These are phyloP conservation scores for Pseudogymnoascus verrucosus DNA, from an alignment of 2,329 filamentous ascomycete species.

Conservation along the genomic window DNA sequence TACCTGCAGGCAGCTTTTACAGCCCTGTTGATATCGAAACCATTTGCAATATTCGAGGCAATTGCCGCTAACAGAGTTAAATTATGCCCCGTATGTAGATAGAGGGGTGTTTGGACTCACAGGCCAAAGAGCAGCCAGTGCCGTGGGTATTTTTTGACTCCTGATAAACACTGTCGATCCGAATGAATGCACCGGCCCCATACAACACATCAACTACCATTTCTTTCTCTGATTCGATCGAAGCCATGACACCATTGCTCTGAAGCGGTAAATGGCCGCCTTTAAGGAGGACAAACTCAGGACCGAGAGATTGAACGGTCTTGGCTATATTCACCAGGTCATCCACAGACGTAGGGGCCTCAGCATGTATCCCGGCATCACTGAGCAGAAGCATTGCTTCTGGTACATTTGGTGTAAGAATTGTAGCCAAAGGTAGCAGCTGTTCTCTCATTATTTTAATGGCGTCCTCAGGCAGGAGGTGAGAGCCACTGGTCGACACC, in stretches of 20 bases:
- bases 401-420: slow-evolving; percentile 71
- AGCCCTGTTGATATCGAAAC: slow-evolving; percentile 46
- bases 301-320: slow-evolving; percentile 58
- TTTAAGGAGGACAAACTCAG: slow-evolving; percentile 77
- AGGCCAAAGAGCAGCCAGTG: slow-evolving; percentile 89
- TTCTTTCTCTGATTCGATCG: slow-evolving; percentile 48
- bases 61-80: slow-evolving; percentile 50
- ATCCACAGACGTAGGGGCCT: slow-evolving; percentile 46
- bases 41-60: slow-evolving; percentile 61
- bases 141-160: slow-evolving; percentile 79
- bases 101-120: slow-evolving; percentile 38
- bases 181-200: slow-evolving; percentile 48
- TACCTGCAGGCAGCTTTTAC: slow-evolving; percentile 64
- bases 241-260: slow-evolving; percentile 51
- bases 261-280: slow-evolving; percentile 82
- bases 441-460: slow-evolving; percentile 49
- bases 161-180: slow-evolving; percentile 65
- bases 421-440: slow-evolving; percentile 57
- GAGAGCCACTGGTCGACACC: slow-evolving; percentile 73
- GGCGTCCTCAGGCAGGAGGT: slow-evolving; percentile 59
- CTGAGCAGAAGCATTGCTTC: slow-evolving; percentile 61
- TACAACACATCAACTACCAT: slow-evolving; percentile 72
- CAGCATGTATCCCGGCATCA: slow-evolving; percentile 35
- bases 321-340: slow-evolving; percentile 64
- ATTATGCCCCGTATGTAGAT: background rate